These are phyloP conservation scores for Plasmodium yoelii DNA, from an alignment of 169 alveolate species.

Conservation along the genomic window DNA sequence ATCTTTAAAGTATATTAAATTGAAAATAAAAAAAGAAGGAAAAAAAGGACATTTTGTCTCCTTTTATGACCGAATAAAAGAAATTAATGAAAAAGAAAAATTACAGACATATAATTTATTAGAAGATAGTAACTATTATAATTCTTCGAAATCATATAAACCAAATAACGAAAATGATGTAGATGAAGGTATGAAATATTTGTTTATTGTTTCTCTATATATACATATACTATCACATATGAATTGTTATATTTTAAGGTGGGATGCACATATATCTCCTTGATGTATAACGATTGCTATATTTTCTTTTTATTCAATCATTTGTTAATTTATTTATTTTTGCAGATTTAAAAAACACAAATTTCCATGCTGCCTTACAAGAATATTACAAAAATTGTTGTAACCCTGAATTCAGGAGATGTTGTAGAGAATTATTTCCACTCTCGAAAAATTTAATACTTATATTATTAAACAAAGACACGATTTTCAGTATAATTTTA, in stretches of 20 bases:
- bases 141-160: slow-evolving; percentile 2
- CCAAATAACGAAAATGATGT: slow-evolving; percentile 17
- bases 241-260: background rate
- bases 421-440: slow-evolving; percentile 49
- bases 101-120: slow-evolving; percentile 24
- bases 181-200: slow-evolving; percentile 23
- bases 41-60: slow-evolving; percentile 58
- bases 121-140: slow-evolving; percentile 30
- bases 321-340: slow-evolving; percentile 5
- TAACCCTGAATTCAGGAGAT: slow-evolving; percentile 54
- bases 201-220: background rate
- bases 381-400: slow-evolving; percentile 42
- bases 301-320: slow-evolving; percentile 3
- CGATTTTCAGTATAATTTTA: slow-evolving; percentile 42
- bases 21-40: slow-evolving; percentile 49
- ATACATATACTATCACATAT: background rate
- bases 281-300: background rate
- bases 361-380: slow-evolving; percentile 36
- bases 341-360: slow-evolving; percentile 46
- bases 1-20: slow-evolving; percentile 24
- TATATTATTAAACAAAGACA: slow-evolving; percentile 61
- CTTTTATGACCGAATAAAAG: slow-evolving; percentile 70
- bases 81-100: slow-evolving; percentile 72
- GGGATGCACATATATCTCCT: background rate
- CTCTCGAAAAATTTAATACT: slow-evolving; percentile 59